Percentiles rank a stretch among this genome's conserved stretches.
phyloP scores from a whole-genome alignment of 257 asterid genomes.

The Cynanchum wilfordii region DNA sequence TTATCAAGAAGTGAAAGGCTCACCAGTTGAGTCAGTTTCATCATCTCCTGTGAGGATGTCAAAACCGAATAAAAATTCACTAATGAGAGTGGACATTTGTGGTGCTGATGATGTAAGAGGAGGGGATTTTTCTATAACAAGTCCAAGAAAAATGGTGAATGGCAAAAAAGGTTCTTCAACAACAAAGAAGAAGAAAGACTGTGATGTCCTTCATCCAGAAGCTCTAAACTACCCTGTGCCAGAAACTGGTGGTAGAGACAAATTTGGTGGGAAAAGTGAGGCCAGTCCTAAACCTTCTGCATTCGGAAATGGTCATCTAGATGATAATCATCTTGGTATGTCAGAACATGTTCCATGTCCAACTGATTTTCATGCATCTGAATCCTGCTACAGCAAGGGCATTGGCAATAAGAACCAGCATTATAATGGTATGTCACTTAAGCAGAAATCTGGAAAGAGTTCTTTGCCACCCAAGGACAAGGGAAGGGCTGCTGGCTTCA shows the following conservation, averaged over 20 bases:
- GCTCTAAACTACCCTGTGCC: slow-evolving; percentile 13
- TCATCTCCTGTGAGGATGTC: slow-evolving; percentile 73
- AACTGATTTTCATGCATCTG: slow-evolving; percentile 20
- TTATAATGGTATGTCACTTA: slow-evolving; percentile 8
- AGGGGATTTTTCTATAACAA: slow-evolving; percentile 22
- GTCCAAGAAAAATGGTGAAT: slow-evolving; percentile 31
- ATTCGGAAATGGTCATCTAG: slow-evolving; percentile 18
- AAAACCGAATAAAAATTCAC: slow-evolving; percentile 33
- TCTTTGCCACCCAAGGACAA: slow-evolving; percentile 27
- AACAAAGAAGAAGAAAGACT: slow-evolving; percentile 31
- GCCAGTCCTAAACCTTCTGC: slow-evolving; percentile 16
- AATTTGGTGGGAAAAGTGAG: slow-evolving; percentile 8
- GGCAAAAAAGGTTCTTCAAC: slow-evolving; percentile 24
- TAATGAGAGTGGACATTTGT: slow-evolving; percentile 26
- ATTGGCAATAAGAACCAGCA: slow-evolving; percentile 18
- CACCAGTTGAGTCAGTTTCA: slow-evolving; percentile 89
- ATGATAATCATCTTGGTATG: slow-evolving; percentile 18
- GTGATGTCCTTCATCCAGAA: slow-evolving; percentile 20
- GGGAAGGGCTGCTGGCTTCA: slow-evolving; percentile 12
- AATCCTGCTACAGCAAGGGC: slow-evolving; percentile 19
- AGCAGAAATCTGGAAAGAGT: slow-evolving; percentile 29
- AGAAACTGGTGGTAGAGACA: slow-evolving; percentile 19
- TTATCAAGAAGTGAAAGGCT: slow-evolving; percentile 50
- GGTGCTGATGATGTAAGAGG: slow-evolving; percentile 33
- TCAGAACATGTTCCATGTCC: slow-evolving; percentile 17